Evolutionary conservation across 441 rosid species (phyloP).

Genomic region (Arabidopsis hybrid): DNA sequence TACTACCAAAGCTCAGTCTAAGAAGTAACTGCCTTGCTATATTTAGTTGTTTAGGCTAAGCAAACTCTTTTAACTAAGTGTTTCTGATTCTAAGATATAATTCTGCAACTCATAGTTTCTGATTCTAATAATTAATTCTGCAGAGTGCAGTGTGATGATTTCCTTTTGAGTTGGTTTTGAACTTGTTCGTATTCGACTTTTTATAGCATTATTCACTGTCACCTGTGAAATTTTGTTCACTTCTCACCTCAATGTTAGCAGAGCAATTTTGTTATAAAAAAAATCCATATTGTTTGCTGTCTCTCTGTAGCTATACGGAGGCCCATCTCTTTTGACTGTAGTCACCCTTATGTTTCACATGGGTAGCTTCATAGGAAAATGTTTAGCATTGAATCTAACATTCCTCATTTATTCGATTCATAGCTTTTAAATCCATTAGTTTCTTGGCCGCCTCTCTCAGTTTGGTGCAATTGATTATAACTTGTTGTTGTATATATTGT

Average conservation of each 20-base stretch:
- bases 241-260: neutral
- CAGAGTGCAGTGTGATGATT: too few species aligned
- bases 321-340: neutral
- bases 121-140: neutral
- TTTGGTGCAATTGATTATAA: conserved; percentile 19
- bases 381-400: neutral
- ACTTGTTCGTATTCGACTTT: neutral
- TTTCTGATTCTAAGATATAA: neutral
- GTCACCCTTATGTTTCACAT: neutral
- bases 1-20: neutral
- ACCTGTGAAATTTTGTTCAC: neutral
- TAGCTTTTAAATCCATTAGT: neutral
- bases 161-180: too few species aligned
- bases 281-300: neutral
- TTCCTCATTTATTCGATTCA: neutral
- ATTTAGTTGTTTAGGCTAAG: neutral
- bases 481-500: neutral
- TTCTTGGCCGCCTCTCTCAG: neutral
- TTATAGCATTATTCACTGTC: neutral
- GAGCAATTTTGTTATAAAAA: neutral
- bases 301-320: neutral
- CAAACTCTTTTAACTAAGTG: neutral
- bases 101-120: neutral
- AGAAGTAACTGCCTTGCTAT: neutral
- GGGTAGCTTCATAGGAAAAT: neutral